Evolutionary conservation across 495 filamentous ascomycete genomes (phyloP).

Genomic region (Penicillium turbatum): DNA sequence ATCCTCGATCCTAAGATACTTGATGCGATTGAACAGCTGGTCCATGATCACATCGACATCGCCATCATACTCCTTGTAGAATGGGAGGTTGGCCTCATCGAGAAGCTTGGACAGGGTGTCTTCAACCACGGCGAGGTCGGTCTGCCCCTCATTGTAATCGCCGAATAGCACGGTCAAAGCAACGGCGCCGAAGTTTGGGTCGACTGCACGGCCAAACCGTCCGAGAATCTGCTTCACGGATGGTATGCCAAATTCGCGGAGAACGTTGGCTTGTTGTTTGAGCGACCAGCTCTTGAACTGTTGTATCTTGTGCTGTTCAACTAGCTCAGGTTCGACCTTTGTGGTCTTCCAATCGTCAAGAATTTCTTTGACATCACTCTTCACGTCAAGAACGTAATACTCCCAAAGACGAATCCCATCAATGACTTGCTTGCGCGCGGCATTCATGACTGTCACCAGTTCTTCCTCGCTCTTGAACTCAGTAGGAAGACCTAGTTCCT

Average conservation of each 20-base stretch:
- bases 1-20: conserved; percentile 85
- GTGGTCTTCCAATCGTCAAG: conserved; percentile 66
- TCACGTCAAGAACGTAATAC: conserved; percentile 80
- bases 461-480: conserved; percentile 67
- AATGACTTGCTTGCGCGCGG: conserved; percentile 74
- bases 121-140: conserved; percentile 37
- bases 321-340: conserved; percentile 40
- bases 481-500: conserved; percentile 64
- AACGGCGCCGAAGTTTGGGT: conserved; percentile 64
- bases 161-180: conserved; percentile 68
- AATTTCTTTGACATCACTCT: conserved; percentile 62
- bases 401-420: conserved; percentile 80
- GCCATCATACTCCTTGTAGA: conserved; percentile 84
- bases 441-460: conserved; percentile 78
- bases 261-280: conserved; percentile 57
- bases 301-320: conserved; percentile 36
- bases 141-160: conserved; percentile 49
- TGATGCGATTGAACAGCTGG: conserved; percentile 89
- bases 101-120: conserved; percentile 57
- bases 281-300: conserved; percentile 47
- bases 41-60: conserved; percentile 80
- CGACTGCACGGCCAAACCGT: conserved; percentile 64
- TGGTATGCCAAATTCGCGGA: conserved; percentile 59
- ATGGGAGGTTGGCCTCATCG: conserved; percentile 79
- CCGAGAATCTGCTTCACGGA: conserved; percentile 71